Evolutionary conservation across 345 rosid species (phyloP).

Genomic region (Laguncularia racemosa): DNA sequence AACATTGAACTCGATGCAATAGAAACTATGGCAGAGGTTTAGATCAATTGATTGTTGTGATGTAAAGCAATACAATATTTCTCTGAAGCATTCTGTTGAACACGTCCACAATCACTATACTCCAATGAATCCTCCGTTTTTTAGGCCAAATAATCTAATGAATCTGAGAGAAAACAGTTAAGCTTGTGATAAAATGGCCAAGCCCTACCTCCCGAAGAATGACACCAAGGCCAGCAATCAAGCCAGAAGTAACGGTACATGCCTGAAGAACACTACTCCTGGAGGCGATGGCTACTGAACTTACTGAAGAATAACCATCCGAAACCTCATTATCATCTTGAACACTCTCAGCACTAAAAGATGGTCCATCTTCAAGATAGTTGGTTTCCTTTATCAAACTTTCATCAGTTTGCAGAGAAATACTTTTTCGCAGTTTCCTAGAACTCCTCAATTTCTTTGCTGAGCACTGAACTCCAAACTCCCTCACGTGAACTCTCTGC

Average conservation of each 20-base stretch:
- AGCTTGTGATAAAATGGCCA: not conserved
- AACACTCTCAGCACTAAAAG: conserved; percentile 18
- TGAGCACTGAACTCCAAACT: conserved; percentile 41
- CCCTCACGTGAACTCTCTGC: not conserved
- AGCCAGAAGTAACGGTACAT: conserved; percentile 63
- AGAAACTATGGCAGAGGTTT: too few species aligned
- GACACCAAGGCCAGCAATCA: conserved; percentile 56
- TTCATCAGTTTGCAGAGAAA: conserved; percentile 7
- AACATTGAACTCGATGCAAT: too few species aligned
- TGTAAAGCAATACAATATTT: too few species aligned
- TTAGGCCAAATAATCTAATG: not conserved
- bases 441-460: conserved; percentile 32
- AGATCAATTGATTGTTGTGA: too few species aligned
- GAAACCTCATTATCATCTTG: conserved; percentile 10
- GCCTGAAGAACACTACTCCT: conserved; percentile 74
- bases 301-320: conserved; percentile 10
- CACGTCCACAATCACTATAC: not conserved
- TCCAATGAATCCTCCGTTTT: too few species aligned
- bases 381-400: conserved; percentile 14
- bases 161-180: not conserved
- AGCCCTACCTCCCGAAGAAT: conserved; percentile 55
- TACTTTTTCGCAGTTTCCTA: conserved; percentile 3
- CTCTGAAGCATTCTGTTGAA: not conserved
- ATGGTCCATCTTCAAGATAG: conserved; percentile 15
- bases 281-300: conserved; percentile 28